Percentiles rank a stretch among this genome's conserved stretches.
Conservation (phyloP, 2,329 filamentous ascomycete genomes). For the Biscogniauxia mediterranea region DNA sequence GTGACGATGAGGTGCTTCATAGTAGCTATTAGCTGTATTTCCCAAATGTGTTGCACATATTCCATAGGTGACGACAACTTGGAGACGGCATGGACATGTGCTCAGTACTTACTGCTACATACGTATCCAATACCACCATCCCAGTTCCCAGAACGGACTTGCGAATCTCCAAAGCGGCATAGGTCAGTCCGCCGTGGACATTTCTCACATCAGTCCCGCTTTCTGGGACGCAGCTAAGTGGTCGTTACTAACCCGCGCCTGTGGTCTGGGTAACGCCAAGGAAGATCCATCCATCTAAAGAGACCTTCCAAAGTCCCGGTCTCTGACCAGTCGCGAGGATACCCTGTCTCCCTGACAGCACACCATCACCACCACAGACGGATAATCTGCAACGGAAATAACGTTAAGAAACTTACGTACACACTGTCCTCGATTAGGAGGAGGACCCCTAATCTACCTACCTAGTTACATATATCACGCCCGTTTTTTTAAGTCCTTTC, state of each 20-base stretch:
- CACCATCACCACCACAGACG: conserved; percentile 11
- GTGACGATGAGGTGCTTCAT: not conserved
- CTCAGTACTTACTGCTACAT: too few species aligned
- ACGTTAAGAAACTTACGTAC: conserved; percentile 23
- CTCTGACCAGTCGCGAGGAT: conserved; percentile 2
- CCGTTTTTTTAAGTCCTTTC: conserved; percentile 2
- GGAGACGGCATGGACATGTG: too few species aligned
- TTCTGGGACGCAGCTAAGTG: conserved; percentile 24
- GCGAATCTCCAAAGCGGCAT: not conserved
- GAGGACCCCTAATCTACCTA: conserved; percentile 1
- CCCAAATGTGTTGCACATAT: not conserved
- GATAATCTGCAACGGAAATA: conserved; percentile 14
- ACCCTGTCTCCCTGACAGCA: conserved; percentile 13
- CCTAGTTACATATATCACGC: not conserved
- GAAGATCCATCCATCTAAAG: conserved; percentile 21
- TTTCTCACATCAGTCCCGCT: conserved; percentile 15
- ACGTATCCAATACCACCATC: not conserved
- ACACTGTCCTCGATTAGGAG: conserved; percentile 17
- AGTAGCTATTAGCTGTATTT: too few species aligned
- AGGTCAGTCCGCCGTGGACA: not conserved
- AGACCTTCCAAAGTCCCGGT: conserved; percentile 8
- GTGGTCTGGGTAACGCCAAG: conserved; percentile 31
- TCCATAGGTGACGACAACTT: too few species aligned
- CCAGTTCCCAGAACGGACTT: not conserved
- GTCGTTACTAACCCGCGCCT: conserved; percentile 29